phyloP scores from a whole-genome alignment of 2,329 filamentous ascomycete genomes.

The Immersiporthe knoxdaviesiana region DNA sequence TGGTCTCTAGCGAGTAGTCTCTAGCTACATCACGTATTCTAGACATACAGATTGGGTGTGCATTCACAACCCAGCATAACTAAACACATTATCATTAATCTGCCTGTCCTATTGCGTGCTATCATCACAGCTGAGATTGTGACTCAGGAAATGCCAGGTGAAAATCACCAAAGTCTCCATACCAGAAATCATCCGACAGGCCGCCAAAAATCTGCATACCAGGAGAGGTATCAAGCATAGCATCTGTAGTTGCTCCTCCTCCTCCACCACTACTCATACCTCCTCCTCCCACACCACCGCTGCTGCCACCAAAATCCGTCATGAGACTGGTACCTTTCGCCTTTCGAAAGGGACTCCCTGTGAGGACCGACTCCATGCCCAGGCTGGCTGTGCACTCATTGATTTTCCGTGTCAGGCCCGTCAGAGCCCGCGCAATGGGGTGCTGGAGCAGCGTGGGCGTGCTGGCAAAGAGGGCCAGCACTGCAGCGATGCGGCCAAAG shows the following conservation, averaged over 20 bases:
- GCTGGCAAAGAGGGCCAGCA: not conserved
- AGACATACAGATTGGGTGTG: not conserved
- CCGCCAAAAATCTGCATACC: conserved; percentile 1
- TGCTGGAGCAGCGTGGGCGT: not conserved
- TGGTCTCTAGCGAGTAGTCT: no score
- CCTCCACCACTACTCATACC: not conserved
- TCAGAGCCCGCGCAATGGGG: conserved; percentile 1
- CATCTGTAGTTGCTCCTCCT: not conserved
- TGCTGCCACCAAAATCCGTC: not conserved
- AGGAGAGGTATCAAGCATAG: not conserved
- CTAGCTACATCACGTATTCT: not conserved
- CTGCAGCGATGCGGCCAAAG: not conserved
- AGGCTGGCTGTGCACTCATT: conserved; percentile 9
- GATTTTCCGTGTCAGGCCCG: conserved; percentile 1
- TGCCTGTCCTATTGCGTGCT: not conserved
- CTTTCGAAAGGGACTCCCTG: conserved; percentile 1
- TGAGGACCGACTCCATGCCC: conserved; percentile 8
- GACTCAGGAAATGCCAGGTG: not conserved
- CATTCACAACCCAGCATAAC: not conserved
- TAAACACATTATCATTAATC: not conserved
- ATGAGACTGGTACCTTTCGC: not conserved
- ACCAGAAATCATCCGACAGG: conserved; percentile 5
- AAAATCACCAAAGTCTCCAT: conserved; percentile 5
- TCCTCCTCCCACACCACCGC: not conserved
- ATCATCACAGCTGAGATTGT: not conserved